Evolutionary conservation across 2,329 filamentous ascomycete genomes (phyloP).

Genomic region (Bipolaris oryzae): DNA sequence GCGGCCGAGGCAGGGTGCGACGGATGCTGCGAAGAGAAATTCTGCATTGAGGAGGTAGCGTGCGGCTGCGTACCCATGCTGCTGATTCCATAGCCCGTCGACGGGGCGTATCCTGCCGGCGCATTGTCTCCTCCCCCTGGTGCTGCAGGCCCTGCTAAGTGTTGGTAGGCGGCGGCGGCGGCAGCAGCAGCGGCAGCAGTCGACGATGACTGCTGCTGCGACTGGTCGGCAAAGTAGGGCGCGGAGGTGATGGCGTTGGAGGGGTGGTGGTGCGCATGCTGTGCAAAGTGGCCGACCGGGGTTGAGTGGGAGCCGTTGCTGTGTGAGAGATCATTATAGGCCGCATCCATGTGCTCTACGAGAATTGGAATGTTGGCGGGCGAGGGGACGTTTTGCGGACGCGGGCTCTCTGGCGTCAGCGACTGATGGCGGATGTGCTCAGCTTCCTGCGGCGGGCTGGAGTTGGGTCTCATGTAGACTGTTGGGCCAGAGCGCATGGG

Average conservation of each 20-base stretch:
- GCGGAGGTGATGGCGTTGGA: conserved; percentile 36
- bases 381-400: conserved; percentile 70
- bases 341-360: conserved; percentile 73
- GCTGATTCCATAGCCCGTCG: conserved; percentile 32
- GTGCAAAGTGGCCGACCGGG: conserved; percentile 41
- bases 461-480: conserved; percentile 61
- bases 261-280: conserved; percentile 41
- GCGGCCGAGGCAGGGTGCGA: conserved; percentile 40
- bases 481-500: conserved; percentile 33
- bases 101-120: conserved; percentile 30
- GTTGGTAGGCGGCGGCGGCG: conserved; percentile 25
- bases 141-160: conserved; percentile 31
- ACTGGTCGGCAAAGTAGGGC: conserved; percentile 40
- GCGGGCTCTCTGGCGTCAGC: conserved; percentile 72
- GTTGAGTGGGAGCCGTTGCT: conserved; percentile 52
- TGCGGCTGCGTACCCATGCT: conserved; percentile 40
- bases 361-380: conserved; percentile 72
- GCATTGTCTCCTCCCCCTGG: conserved; percentile 32
- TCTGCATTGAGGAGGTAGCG: conserved; percentile 49
- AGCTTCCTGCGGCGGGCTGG: conserved; percentile 61
- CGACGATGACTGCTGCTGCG: conserved; percentile 7
- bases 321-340: conserved; percentile 70
- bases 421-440: conserved; percentile 68
- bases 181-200: conserved; percentile 2
- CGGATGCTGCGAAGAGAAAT: conserved; percentile 42